Base-by-base conservation (phyloP, 2,329 filamentous ascomycete genomes). In the Monosporascus cannonballus region DNA sequence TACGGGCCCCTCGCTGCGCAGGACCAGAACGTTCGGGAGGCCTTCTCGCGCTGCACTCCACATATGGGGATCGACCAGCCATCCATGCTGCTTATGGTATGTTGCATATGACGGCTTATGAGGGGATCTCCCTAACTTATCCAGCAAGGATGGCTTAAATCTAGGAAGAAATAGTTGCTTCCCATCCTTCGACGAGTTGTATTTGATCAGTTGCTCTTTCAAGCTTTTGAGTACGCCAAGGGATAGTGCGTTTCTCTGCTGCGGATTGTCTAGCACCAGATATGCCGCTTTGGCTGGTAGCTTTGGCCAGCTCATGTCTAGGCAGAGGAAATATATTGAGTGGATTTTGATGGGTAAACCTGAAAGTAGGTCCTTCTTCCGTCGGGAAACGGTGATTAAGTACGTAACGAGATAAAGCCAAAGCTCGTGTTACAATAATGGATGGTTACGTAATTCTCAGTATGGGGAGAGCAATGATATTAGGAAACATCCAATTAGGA, bases 21-120 rank as follows among this genome's bases (percentile, higher is more conserved):
- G 60, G 42, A 71, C 64, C 11, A 71, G 59, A 5, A 68, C 64
- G 9, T 55, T 59, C n/a, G 67, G 67, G 1, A 68, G 52, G 18
- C 30, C 52, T 2, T 46, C 46, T 6, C 66, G 64, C 17, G 54
- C 58, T 11, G 6, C 18, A 8, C 22, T 52, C 64, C 67, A 70
- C 22, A 58, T 42, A 0, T 53, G 27, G 7, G 59, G 39, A 49
- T 65, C 55, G 9, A 62, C 47, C 1, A 70, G 66, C 67, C 68
- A 71, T 34, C 34, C 41, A 25, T 25, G 24, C 42, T 27, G 22
- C 42, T 46, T n/a, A 18, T 18, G 18, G 3, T 46, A n/a, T 1
- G n/a, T 51, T 62, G 52, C 15, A 57, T 49, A 7, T 15, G 9
- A 9, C 17, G 20, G 3, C 25, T 7, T 48, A 15, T 18, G 9